phyloP scores from a whole-genome alignment of 495 filamentous ascomycete species.

The Friedmanniomyces endolithicus region DNA sequence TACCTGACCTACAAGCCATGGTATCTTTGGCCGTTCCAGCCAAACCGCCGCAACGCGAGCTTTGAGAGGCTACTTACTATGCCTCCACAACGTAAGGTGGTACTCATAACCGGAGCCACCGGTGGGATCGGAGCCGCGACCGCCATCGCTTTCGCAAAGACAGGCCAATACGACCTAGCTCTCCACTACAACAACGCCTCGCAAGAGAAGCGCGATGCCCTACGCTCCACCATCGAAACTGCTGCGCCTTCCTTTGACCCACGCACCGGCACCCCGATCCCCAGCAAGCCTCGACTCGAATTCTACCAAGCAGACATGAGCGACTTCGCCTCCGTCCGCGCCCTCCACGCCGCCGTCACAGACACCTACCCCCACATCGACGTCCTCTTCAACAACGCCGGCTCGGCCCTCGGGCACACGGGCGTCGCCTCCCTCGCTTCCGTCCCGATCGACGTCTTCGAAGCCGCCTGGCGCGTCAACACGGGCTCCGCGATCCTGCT shows the following conservation, averaged over 20 bases:
- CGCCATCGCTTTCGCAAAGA: constrained; percentile 19
- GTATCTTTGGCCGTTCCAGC: too few relatives aligned
- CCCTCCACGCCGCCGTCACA: constrained; percentile 23
- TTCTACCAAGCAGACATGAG: constrained; percentile 29
- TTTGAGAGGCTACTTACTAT: neutral
- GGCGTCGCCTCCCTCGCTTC: constrained; percentile 24
- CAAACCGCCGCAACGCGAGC: too few relatives aligned
- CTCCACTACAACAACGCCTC: constrained; percentile 27
- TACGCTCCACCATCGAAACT: constrained; percentile 4
- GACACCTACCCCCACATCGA: constrained; percentile 17
- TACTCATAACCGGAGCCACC: constrained; percentile 24
- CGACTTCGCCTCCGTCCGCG: constrained; percentile 24
- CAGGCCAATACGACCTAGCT: constrained; percentile 18
- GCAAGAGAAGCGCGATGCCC: constrained; percentile 15
- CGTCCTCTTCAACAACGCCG: constrained; percentile 34
- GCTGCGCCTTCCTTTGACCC: neutral
- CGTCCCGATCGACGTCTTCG: constrained; percentile 26
- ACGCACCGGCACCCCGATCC: neutral
- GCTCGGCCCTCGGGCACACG: constrained; percentile 16
- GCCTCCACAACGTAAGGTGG: neutral
- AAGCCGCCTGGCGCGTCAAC: constrained; percentile 25
- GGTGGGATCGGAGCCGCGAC: constrained; percentile 28
- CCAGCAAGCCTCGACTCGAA: constrained; percentile 9
- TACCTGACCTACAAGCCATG: neutral
- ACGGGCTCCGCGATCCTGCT: constrained; percentile 25